Percentiles rank a stretch among this genome's conserved stretches.
These are phyloP conservation scores for Populus euphratica DNA, from an alignment of 345 rosid species.

Conservation along the genomic window DNA sequence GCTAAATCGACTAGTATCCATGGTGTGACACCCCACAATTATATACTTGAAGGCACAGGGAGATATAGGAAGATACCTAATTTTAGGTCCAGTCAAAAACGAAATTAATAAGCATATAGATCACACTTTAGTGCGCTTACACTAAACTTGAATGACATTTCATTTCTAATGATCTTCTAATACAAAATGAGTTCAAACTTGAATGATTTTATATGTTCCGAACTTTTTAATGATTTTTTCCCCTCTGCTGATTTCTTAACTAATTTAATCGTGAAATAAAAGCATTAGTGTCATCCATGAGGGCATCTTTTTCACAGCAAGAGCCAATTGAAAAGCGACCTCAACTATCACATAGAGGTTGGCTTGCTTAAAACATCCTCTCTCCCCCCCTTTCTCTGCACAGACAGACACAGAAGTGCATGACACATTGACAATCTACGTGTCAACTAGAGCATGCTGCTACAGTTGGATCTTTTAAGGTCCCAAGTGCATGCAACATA, in stretches of 20 bases:
- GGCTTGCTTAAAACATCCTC: not conserved
- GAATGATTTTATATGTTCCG: no score
- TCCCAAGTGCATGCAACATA: no score
- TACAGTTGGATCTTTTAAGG: not conserved
- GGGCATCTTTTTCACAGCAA: not conserved
- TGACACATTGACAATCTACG: not conserved
- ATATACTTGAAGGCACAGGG: no score
- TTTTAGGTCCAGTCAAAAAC: conserved; percentile 3
- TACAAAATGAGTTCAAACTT: no score
- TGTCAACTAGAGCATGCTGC: not conserved
- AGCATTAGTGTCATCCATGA: not conserved
- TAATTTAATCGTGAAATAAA: no score
- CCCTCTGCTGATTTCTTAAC: no score
- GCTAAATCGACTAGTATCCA: not conserved
- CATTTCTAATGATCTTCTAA: not conserved
- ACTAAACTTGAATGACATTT: not conserved
- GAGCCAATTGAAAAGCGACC: not conserved
- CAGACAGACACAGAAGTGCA: not conserved
- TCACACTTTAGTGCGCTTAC: not conserved
- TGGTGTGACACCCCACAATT: no score
- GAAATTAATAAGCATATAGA: not conserved
- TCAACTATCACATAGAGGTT: not conserved
- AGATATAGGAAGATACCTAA: not conserved
- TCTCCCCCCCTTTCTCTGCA: not conserved
- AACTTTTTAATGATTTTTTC: no score